Conservation (phyloP, 1,284 basidiomycete genomes). For the Tilletia caries region DNA sequence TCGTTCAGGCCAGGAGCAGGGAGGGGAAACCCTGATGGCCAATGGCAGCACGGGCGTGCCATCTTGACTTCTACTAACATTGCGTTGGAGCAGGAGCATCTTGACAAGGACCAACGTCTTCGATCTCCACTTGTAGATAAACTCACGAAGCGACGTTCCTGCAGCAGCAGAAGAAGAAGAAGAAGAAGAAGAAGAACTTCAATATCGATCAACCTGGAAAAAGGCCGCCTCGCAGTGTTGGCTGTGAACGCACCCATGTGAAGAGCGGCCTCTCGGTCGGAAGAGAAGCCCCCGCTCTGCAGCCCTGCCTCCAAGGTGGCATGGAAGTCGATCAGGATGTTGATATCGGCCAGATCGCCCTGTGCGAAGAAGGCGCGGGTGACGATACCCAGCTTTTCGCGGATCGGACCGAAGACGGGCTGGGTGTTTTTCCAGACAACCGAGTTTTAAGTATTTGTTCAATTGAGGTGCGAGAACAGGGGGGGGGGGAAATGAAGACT, state of each 20-base stretch:
- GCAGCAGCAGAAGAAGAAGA: neutral
- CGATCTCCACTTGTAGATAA: slow-evolving; percentile 90
- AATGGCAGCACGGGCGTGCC: too few relatives aligned
- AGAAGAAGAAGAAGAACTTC: neutral
- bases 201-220: neutral
- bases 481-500: slow-evolving; percentile 26
- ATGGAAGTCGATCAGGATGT: slow-evolving; percentile 52
- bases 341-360: slow-evolving; percentile 45
- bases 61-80: slow-evolving; percentile 21
- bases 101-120: slow-evolving; percentile 91
- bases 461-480: too few relatives aligned
- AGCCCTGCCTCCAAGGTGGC: slow-evolving; percentile 49
- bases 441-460: slow-evolving; percentile 16
- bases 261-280: slow-evolving; percentile 54
- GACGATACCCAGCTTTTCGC: slow-evolving; percentile 92
- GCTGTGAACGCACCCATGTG: slow-evolving; percentile 70
- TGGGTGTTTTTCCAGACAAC: slow-evolving; percentile 38
- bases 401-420: slow-evolving; percentile 56
- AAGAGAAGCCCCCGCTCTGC: slow-evolving; percentile 5
- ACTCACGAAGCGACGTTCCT: slow-evolving; percentile 86
- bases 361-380: slow-evolving; percentile 60
- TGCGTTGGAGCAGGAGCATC: slow-evolving; percentile 76
- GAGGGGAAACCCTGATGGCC: too few relatives aligned
- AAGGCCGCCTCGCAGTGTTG: neutral
- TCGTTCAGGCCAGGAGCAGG: neutral